Conservation (phyloP, 352 stramenopile genomes). For the Phytophthora boehmeriae region DNA sequence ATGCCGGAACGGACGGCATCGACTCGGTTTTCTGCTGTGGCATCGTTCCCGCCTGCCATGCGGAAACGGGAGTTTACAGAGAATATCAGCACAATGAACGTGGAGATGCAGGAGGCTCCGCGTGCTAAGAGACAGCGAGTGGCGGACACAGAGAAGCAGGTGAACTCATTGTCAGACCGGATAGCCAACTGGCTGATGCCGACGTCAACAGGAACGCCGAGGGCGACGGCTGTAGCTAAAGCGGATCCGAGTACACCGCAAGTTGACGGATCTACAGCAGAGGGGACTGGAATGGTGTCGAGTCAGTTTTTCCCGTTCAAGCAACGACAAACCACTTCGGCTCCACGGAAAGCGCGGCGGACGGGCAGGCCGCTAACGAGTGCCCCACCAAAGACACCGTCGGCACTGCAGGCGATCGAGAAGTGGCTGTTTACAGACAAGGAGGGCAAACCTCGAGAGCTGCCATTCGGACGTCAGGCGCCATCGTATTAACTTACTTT, state of each 20-base stretch:
- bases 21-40: constrained; percentile 47
- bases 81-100: constrained; percentile 24
- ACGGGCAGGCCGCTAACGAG: constrained; percentile 18
- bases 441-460: constrained; percentile 38
- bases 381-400: constrained; percentile 32
- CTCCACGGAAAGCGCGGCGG: constrained; percentile 18
- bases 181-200: constrained; percentile 70
- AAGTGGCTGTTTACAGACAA: constrained; percentile 66
- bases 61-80: constrained; percentile 45
- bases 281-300: constrained; percentile 14
- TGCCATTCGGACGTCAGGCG: constrained; percentile 35
- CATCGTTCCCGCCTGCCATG: constrained; percentile 37
- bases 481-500: constrained; percentile 35
- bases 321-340: constrained; percentile 24
- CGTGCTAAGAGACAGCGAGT: constrained; percentile 54
- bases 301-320: constrained; percentile 49
- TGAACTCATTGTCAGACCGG: constrained; percentile 51
- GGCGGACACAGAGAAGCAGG: constrained; percentile 34
- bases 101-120: constrained; percentile 30
- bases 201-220: constrained; percentile 9
- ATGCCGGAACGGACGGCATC: constrained; percentile 34
- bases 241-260: constrained; percentile 2
- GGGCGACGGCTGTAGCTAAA: constrained; percentile 13
- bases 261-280: constrained; percentile 9
- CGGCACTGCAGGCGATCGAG: constrained; percentile 47